Conservation (phyloP, 2,329 filamentous ascomycete species). For the Sphaerulina populicola region DNA sequence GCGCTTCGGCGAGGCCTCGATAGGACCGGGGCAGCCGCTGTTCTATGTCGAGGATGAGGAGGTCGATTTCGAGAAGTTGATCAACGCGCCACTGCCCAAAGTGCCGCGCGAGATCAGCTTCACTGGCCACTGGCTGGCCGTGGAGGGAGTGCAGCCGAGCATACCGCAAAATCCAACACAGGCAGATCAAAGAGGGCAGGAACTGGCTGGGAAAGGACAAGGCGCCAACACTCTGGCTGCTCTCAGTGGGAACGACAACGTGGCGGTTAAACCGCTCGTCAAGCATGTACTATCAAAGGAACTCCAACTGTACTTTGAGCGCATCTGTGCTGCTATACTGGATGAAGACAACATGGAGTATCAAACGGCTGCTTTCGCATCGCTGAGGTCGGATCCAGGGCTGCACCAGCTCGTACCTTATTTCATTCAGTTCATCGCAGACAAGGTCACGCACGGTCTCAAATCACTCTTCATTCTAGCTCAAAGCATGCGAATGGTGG, state of each 20-base stretch:
- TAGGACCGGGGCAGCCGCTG: constrained; percentile 86
- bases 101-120: constrained; percentile 88
- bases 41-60: constrained; percentile 99
- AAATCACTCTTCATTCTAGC: constrained; percentile 82
- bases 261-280: constrained; percentile 78
- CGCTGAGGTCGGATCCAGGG: constrained; percentile 78
- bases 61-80: constrained; percentile 96
- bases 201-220: constrained; percentile 81
- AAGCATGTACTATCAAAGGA: constrained; percentile 96
- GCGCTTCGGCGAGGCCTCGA: constrained; percentile 83
- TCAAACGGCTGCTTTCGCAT: constrained; percentile 75
- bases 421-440: constrained; percentile 89
- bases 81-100: constrained; percentile 90
- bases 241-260: constrained; percentile 72
- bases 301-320: constrained; percentile 92
- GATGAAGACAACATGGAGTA: constrained; percentile 83
- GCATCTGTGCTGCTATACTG: constrained; percentile 79
- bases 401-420: constrained; percentile 94
- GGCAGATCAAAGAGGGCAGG: constrained; percentile 67
- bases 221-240: constrained; percentile 80
- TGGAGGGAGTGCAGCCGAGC: constrained; percentile 92
- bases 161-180: constrained; percentile 89
- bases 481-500: constrained; percentile 85
- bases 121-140: constrained; percentile 93
- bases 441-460: constrained; percentile 88